These are phyloP conservation scores for Wickerhamomyces tratensis DNA, from an alignment of 805 yeast species.

Conservation along the genomic window DNA sequence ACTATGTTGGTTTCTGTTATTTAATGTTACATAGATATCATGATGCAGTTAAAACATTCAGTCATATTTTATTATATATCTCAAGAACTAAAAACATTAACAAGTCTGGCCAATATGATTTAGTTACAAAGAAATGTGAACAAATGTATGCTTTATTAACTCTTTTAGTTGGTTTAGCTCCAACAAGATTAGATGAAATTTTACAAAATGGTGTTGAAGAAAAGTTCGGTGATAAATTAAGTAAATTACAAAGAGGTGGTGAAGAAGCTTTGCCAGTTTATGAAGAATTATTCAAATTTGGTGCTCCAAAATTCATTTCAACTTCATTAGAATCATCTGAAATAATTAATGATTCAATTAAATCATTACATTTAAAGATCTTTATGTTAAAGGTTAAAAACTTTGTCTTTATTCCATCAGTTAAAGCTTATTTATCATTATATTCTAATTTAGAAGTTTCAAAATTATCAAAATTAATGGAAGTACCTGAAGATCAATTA, in stretches of 20 bases:
- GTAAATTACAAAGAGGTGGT: slow-evolving; percentile 31
- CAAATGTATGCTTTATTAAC: slow-evolving; percentile 43
- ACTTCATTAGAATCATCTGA: slow-evolving; percentile 26
- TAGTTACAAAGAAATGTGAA: slow-evolving; percentile 36
- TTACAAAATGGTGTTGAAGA: slow-evolving; percentile 34
- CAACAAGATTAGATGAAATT: slow-evolving; percentile 36
- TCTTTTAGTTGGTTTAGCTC: slow-evolving; percentile 33
- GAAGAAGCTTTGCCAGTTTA: slow-evolving; percentile 29
- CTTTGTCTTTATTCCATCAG: slow-evolving; percentile 26
- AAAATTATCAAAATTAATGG: slow-evolving; percentile 31
- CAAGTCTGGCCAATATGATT: slow-evolving; percentile 34
- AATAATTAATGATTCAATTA: slow-evolving; percentile 28
- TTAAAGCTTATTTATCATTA: slow-evolving; percentile 34
- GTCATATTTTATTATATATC: slow-evolving; percentile 35
- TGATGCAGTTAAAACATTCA: slow-evolving; percentile 38
- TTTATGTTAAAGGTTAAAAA: slow-evolving; percentile 32
- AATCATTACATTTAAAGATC: slow-evolving; percentile 29
- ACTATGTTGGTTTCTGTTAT: slow-evolving; percentile 41
- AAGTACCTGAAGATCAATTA: slow-evolving; percentile 22
- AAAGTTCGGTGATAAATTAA: slow-evolving; percentile 35
- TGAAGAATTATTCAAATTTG: slow-evolving; percentile 36
- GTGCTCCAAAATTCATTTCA: slow-evolving; percentile 39
- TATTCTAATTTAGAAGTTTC: slow-evolving; percentile 35
- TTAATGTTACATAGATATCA: slow-evolving; percentile 40
- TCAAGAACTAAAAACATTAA: slow-evolving; percentile 34